Conservation (phyloP, 2,329 filamentous ascomycete species). For the Botrytis fragariae region DNA sequence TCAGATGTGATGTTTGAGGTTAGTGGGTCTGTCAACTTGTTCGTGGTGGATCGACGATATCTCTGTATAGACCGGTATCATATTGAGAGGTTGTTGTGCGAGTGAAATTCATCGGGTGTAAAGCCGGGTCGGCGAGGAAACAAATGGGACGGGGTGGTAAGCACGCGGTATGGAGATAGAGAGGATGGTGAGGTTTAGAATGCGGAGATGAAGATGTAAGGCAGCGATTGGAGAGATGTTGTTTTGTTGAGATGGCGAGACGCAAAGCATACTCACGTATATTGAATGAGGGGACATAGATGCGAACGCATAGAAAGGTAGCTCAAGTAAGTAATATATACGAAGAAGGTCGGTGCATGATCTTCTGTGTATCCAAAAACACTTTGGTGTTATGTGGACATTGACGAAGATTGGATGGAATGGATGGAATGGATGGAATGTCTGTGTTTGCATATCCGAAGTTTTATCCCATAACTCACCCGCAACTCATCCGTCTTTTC, state of each 20-base stretch:
- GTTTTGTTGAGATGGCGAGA: slow-evolving; percentile 8
- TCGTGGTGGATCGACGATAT: neutral
- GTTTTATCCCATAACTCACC: neutral
- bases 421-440: neutral
- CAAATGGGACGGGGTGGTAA: neutral
- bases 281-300: neutral
- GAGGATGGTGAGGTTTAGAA: neutral
- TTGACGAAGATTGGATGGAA: neutral
- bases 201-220: neutral
- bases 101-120: neutral
- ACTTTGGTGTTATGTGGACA: neutral
- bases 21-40: neutral
- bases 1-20: slow-evolving; percentile 1
- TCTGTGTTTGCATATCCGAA: neutral
- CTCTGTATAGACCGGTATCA: neutral
- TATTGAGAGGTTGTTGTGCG: neutral
- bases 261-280: neutral
- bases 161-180: neutral
- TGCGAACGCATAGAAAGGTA: neutral
- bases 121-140: neutral
- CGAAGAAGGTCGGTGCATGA: neutral
- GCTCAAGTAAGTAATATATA: neutral
- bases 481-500: neutral
- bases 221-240: neutral
- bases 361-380: neutral